Conservation (phyloP, 139 green algal species). For the Ettlia oleoabundans region DNA sequence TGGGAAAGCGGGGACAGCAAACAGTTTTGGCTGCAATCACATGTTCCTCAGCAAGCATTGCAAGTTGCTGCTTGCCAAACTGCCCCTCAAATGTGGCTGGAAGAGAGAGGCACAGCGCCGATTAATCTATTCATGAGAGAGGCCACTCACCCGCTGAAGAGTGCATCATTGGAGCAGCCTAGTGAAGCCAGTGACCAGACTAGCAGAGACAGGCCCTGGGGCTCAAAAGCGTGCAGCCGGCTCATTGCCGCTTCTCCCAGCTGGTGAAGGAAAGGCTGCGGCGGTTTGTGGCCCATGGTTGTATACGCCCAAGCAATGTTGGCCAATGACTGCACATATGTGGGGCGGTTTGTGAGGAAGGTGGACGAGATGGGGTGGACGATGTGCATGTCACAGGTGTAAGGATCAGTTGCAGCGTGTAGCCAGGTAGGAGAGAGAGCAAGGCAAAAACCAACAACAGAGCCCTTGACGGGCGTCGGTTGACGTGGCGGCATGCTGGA, state of each 20-base stretch:
- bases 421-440: too few relatives aligned
- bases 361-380: neutral
- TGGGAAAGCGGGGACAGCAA: neutral
- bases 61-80: too few relatives aligned
- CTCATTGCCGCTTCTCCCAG: slow-evolving; percentile 22
- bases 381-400: neutral
- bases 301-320: slow-evolving; percentile 40
- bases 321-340: neutral
- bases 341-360: neutral
- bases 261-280: slow-evolving; percentile 7
- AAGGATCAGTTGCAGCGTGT: too few relatives aligned
- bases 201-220: slow-evolving; percentile 38
- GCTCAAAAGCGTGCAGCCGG: slow-evolving; percentile 31
- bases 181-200: slow-evolving; percentile 42
- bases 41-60: too few relatives aligned
- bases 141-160: neutral
- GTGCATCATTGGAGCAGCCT: slow-evolving; percentile 20
- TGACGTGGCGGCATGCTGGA: too few relatives aligned
- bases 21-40: too few relatives aligned
- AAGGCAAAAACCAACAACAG: too few relatives aligned
- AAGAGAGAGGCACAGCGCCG: neutral
- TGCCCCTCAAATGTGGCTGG: too few relatives aligned
- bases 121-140: neutral
- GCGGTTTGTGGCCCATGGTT: slow-evolving; percentile 25
- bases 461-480: too few relatives aligned